Percentiles rank a stretch among this genome's conserved stretches.
These are phyloP conservation scores for Aureobasidium vineae DNA, from an alignment of 2,329 filamentous ascomycete genomes.

Conservation along the genomic window DNA sequence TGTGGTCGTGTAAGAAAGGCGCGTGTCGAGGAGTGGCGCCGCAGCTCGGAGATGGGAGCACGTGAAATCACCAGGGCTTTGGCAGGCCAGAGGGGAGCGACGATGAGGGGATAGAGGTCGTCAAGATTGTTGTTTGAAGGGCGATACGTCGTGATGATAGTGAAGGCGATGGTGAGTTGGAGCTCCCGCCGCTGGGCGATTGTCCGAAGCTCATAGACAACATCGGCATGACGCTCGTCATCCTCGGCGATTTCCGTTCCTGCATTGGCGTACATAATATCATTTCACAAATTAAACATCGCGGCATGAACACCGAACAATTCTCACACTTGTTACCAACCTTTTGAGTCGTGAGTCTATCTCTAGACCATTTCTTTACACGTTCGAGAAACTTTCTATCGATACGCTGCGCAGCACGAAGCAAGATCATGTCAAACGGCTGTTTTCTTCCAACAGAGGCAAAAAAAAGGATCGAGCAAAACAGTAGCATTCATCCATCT, in stretches of 20 bases:
- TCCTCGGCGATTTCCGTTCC: neutral
- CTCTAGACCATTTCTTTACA: no score
- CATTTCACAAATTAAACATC: neutral
- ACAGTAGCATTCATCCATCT: neutral
- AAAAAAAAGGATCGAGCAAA: neutral
- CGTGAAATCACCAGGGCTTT: neutral
- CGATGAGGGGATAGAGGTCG: neutral
- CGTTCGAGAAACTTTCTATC: no score
- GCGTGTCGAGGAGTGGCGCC: slow-evolving; percentile 23
- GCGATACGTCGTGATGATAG: slow-evolving; percentile 8
- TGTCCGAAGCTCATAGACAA: slow-evolving; percentile 6
- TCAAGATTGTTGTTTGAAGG: neutral
- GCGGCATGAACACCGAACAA: no score
- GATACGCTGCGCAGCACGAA: no score
- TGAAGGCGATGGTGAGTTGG: slow-evolving; percentile 15
- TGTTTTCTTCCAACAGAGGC: neutral
- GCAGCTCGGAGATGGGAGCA: slow-evolving; percentile 20
- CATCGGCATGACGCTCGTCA: slow-evolving; percentile 18
- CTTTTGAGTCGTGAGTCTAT: no score
- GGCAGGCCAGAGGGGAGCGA: neutral
- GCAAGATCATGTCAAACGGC: neutral
- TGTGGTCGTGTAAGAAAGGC: neutral
- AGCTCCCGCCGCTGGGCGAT: neutral
- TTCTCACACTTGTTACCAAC: neutral
- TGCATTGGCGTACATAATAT: neutral